These are phyloP conservation scores for Diaporthe humulicola DNA, from an alignment of 2,329 filamentous ascomycete genomes.

Conservation along the genomic window DNA sequence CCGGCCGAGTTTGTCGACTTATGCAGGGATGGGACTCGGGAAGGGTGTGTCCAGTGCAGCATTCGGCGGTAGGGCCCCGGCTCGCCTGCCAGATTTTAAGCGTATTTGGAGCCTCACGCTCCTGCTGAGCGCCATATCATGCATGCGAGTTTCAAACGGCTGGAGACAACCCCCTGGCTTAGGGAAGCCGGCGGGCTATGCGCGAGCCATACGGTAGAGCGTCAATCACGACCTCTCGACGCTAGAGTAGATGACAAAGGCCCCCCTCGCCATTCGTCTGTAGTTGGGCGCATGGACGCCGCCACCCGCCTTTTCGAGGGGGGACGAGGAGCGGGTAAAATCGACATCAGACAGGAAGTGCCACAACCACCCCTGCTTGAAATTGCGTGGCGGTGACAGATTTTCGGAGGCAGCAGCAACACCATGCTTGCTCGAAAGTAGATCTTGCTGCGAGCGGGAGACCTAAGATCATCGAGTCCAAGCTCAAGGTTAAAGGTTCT, in stretches of 20 bases:
- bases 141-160: slow-evolving; percentile 33
- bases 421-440: not conserved
- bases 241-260: slow-evolving; percentile 10
- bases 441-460: slow-evolving; percentile 11
- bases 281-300: not conserved
- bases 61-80: not conserved
- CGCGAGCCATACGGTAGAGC: not conserved
- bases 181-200: slow-evolving; percentile 9
- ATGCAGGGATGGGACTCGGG: slow-evolving; percentile 12
- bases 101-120: slow-evolving; percentile 30
- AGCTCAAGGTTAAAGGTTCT: not conserved
- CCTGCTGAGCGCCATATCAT: slow-evolving; percentile 21
- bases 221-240: not conserved
- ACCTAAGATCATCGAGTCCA: not conserved
- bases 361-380: slow-evolving; percentile 14
- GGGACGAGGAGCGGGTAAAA: not conserved
- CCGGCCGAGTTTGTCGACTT: not conserved
- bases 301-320: slow-evolving; percentile 13
- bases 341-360: slow-evolving; percentile 14
- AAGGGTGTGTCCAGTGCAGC: slow-evolving; percentile 4
- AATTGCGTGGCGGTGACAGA: slow-evolving; percentile 28
- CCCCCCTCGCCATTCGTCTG: slow-evolving; percentile 12
- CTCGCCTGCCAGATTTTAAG: slow-evolving; percentile 33
- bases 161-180: slow-evolving; percentile 23
- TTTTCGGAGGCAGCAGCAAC: slow-evolving; percentile 17